A percentile compares a stretch with the other conserved stretches of the same genome.
These are phyloP conservation scores for Rhizopus arrhizus DNA, from an alignment of 371 early-diverging fungal species.

Conservation along the genomic window DNA sequence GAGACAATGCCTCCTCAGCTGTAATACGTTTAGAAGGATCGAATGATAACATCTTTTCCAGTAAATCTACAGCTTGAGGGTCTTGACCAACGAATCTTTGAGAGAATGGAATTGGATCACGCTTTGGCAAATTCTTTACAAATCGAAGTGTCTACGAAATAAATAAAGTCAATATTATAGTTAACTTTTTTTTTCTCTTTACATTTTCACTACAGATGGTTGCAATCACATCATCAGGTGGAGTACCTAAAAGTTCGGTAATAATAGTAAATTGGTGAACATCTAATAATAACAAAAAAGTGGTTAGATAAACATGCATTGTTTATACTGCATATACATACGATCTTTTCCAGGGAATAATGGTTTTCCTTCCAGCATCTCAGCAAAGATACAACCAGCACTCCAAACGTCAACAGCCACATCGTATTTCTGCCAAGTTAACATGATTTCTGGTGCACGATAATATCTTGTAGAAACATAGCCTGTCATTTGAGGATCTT, in stretches of 20 bases:
- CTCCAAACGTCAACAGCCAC: constrained; percentile 99
- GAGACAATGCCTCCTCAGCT: too few relatives aligned
- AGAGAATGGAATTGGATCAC: too few relatives aligned
- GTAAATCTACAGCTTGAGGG: too few relatives aligned
- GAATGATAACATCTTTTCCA: too few relatives aligned
- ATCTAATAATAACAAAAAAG: constrained; percentile 41
- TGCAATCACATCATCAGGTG: constrained; percentile 89
- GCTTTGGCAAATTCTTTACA: too few relatives aligned
- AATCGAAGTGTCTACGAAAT: too few relatives aligned
- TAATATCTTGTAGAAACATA: constrained; percentile 94
- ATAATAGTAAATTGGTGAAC: constrained; percentile 61
- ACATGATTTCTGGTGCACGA: constrained; percentile 63
- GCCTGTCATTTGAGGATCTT: constrained; percentile 92
- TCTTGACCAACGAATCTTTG: too few relatives aligned
- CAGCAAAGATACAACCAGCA: constrained; percentile 98
- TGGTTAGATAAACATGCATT: background rate
- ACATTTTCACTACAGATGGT: constrained; percentile 92
- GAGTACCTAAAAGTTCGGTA: constrained; percentile 24
- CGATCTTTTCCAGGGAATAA: constrained; percentile 71
- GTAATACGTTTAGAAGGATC: too few relatives aligned
- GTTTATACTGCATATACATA: constrained; percentile 3
- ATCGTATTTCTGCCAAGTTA: constrained; percentile 96
- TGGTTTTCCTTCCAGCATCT: constrained; percentile 96
- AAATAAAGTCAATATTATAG: too few relatives aligned
- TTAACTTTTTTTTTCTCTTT: constrained; percentile 14